Base-by-base conservation (phyloP, 2,329 filamentous ascomycete genomes). In the Phaeosphaeria sp. region DNA sequence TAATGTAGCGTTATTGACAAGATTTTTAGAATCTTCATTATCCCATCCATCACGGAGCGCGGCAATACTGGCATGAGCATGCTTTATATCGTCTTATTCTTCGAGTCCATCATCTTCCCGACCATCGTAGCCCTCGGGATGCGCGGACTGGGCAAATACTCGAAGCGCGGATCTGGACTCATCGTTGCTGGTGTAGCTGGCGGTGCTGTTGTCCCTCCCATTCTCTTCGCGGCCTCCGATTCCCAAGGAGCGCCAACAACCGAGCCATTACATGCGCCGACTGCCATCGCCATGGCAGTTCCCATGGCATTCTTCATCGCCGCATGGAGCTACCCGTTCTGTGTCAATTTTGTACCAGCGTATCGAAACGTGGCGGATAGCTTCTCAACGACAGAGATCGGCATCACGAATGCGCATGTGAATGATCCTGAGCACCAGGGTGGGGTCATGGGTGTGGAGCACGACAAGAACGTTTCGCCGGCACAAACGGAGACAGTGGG, bases 91-190 rank as follows among this genome's bases (percentile, higher is more conserved):
- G 90, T 90, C 62, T 89, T 92, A 64, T 92, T 96, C 76, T 92
- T 91, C 69, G 91, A 94, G 74, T 90, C 89, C 0, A 91, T 92
- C 51, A 86, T 92, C 66, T 96, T 91, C 82, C 92, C 93, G 0
- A 87, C 93, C 1, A 88, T 95, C 58, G 92, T 93, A 65, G 88
- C 90, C 3, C 84, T 95, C 13, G 90, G 90, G 2, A 88, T 96
- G 58, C 86, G 91, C 21, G 90, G 90, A 1, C 82, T 93, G 1
- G 91, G 91, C 6, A 85, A 87, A 18, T 89, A 94, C 78, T 91
- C 89, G 36, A 93, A 93, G 81, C 85, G 90, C 59, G 91, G 90
- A 1, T 88, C 87, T 2, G 90, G 90, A 1, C 90, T 86, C 73
- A 87, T 96, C 63, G 84, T 92, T 1, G 89, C 82, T 4, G 90